These are phyloP conservation scores for Brettanomyces sp. DNA, from an alignment of 805 yeast genomes.

Conservation along the genomic window DNA sequence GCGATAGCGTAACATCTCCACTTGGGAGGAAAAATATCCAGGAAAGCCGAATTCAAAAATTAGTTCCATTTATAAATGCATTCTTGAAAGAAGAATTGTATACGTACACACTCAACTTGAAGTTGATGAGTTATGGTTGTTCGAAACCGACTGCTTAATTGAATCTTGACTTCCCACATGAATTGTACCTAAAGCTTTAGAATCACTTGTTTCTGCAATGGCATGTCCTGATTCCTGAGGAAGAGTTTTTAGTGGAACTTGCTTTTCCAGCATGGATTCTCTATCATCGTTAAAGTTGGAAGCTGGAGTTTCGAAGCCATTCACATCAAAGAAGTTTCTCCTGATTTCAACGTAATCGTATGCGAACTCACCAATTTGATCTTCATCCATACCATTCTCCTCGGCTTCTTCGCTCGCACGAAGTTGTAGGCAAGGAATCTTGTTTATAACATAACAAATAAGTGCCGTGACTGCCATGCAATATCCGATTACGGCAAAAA, in stretches of 20 bases:
- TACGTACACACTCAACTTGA: too few species aligned
- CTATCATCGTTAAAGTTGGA: not conserved
- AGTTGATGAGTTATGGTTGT: too few species aligned
- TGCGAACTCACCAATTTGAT: constrained; percentile 98
- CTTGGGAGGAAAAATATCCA: too few species aligned
- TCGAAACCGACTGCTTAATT: too few species aligned
- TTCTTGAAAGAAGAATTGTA: too few species aligned
- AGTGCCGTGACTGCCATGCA: constrained; percentile 68
- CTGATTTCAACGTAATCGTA: constrained; percentile 96
- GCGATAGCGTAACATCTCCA: too few species aligned
- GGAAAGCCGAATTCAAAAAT: too few species aligned
- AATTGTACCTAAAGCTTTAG: too few species aligned
- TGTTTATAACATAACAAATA: constrained; percentile 63
- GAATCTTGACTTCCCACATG: too few species aligned
- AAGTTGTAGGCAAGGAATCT: constrained; percentile 72
- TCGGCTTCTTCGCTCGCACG: constrained; percentile 82
- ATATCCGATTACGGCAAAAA: constrained; percentile 67
- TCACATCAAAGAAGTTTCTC: constrained; percentile 63
- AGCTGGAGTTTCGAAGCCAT: constrained; percentile 8
- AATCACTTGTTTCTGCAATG: too few species aligned
- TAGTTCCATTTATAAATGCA: too few species aligned
- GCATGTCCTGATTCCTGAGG: not conserved
- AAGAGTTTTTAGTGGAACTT: not conserved
- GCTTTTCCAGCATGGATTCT: not conserved
- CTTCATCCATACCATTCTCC: constrained; percentile 86